These are phyloP conservation scores for Chenopodium album DNA, from an alignment of 148 eudicot genomes.

Conservation along the genomic window DNA sequence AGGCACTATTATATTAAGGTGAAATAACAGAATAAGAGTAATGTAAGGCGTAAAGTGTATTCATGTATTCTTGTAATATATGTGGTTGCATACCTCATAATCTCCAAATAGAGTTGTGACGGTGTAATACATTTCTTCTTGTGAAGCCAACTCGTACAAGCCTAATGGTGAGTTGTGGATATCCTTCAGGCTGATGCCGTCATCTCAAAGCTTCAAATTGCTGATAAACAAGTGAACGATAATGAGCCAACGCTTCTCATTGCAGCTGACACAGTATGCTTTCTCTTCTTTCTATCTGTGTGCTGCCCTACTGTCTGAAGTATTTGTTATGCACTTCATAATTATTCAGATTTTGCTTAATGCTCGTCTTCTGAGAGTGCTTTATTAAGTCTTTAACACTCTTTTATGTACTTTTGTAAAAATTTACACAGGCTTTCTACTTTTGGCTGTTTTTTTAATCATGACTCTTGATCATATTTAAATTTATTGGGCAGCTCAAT, in stretches of 20 bases:
- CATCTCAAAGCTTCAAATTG: slow-evolving; percentile 56
- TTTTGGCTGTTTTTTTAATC: neutral
- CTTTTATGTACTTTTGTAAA: neutral
- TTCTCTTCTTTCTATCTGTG: slow-evolving; percentile 20
- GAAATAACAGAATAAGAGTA: neutral
- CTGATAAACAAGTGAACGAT: slow-evolving; percentile 55
- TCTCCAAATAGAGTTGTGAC: neutral
- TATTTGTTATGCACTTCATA: neutral
- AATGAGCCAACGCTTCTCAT: slow-evolving; percentile 58
- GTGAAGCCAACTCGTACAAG: neutral
- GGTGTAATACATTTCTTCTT: neutral
- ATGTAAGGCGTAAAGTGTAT: neutral
- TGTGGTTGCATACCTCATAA: neutral
- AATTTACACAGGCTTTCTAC: neutral
- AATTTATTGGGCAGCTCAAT: neutral
- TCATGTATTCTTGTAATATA: neutral
- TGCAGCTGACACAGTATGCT: slow-evolving; percentile 76
- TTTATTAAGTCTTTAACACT: neutral
- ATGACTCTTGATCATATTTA: neutral
- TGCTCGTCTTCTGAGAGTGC: neutral
- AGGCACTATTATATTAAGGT: neutral
- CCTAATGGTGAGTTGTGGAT: slow-evolving; percentile 12
- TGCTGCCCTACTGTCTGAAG: neutral
- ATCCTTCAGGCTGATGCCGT: slow-evolving; percentile 79
- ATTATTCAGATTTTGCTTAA: neutral